Evolutionary conservation across 2,329 filamentous ascomycete species (phyloP).

Genomic region (Catunica adiposa): DNA sequence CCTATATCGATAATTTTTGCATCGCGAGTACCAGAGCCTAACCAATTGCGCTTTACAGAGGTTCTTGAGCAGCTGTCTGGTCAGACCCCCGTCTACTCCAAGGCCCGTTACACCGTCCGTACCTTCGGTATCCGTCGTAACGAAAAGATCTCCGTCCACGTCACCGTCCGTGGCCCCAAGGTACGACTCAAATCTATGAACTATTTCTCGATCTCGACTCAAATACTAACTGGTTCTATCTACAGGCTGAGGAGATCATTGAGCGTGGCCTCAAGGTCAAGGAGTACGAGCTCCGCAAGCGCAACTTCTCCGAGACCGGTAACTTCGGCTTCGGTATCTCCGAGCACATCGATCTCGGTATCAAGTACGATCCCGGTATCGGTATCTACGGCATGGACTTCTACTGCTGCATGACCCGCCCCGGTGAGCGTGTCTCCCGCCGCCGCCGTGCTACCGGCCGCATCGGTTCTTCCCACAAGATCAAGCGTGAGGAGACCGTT

Average conservation of each 20-base stretch:
- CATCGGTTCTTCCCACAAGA: conserved; percentile 78
- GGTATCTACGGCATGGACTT: conserved; percentile 99
- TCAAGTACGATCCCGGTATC: conserved; percentile 98
- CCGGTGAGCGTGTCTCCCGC: conserved; percentile 93
- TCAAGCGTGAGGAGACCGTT: conserved; percentile 88
- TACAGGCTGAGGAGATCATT: conserved; percentile 89
- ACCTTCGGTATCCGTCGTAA: conserved; percentile 99
- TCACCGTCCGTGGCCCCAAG: conserved; percentile 94
- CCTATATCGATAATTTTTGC: neutral
- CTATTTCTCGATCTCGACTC: neutral
- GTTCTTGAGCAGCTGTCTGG: conserved; percentile 98
- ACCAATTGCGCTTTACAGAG: conserved; percentile 27
- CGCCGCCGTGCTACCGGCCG: conserved; percentile 76
- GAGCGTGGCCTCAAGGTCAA: conserved; percentile 99
- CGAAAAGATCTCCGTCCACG: conserved; percentile 99
- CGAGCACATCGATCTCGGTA: conserved; percentile 99
- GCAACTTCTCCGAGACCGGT: conserved; percentile 99
- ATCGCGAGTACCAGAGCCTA: neutral
- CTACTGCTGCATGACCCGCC: conserved; percentile 99
- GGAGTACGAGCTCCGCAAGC: conserved; percentile 99
- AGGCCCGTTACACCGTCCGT: conserved; percentile 99
- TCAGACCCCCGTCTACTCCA: conserved; percentile 99
- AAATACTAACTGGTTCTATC: conserved; percentile 17
- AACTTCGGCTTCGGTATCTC: conserved; percentile 99
- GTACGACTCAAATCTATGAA: conserved; percentile 19